These are phyloP conservation scores for Cenococcum geophilum DNA, from an alignment of 495 filamentous ascomycete species.

Conservation along the genomic window DNA sequence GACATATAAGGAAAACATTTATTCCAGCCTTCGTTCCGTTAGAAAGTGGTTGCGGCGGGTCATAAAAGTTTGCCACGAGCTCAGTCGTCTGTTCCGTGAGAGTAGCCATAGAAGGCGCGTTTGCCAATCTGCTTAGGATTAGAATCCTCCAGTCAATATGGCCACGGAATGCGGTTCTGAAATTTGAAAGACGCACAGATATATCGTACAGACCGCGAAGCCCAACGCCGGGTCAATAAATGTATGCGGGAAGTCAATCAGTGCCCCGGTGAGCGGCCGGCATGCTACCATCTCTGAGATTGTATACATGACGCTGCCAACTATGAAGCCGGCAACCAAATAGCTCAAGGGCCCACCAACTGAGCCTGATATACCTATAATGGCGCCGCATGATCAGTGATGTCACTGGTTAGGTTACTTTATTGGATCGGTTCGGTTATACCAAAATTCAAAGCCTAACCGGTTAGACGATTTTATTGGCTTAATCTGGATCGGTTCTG, in stretches of 20 bases:
- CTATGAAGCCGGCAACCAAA: slow-evolving; percentile 10
- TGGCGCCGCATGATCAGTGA: slow-evolving; percentile 3
- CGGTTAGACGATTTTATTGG: no score
- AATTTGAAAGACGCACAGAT: slow-evolving; percentile 8
- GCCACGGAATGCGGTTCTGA: no score
- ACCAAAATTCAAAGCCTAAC: no score
- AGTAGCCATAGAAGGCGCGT: slow-evolving; percentile 21
- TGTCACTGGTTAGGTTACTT: no score
- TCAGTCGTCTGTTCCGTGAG: slow-evolving; percentile 17
- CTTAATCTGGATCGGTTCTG: no score
- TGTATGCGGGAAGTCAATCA: slow-evolving; percentile 16
- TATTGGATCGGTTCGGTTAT: no score
- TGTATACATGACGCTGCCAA: slow-evolving; percentile 13
- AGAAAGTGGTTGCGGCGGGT: neutral
- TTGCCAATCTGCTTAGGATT: slow-evolving; percentile 12
- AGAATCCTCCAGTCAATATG: no score
- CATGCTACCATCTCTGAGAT: slow-evolving; percentile 13
- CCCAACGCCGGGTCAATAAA: slow-evolving; percentile 14
- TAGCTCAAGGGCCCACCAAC: slow-evolving; percentile 12
- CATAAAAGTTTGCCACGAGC: slow-evolving; percentile 10
- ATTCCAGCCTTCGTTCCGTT: slow-evolving; percentile 8
- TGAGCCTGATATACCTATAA: slow-evolving; percentile 10
- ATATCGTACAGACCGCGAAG: slow-evolving; percentile 12
- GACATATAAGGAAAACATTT: slow-evolving; percentile 8
- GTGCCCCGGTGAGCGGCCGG: slow-evolving; percentile 12